Evolutionary conservation across 768 basidiomycete genomes (phyloP), one percentile per base, ranked within the genome.

Genomic region (Tremella mesenterica): DNA sequence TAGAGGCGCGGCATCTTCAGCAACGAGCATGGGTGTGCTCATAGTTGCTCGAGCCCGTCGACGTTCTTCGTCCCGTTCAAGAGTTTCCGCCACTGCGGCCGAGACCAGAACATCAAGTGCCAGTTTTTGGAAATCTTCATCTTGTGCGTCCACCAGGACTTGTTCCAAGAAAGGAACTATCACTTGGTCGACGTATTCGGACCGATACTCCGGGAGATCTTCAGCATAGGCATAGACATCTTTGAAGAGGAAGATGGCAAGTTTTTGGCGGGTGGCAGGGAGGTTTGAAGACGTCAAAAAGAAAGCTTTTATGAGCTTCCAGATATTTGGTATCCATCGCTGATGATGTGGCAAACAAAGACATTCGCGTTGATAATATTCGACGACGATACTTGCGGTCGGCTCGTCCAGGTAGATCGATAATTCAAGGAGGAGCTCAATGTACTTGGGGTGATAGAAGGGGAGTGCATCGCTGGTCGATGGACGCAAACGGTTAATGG

Each of bases 101-200:
- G 61, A 61, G 16, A 64, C 61, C 44, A 75, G 59, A 8, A 71
- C 65, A 21, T 53, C 49, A 45, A 72, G 61, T 12, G 72, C 67
- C 16, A 57, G 58, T 47, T 67, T 61, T 34, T 62, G 62, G 41
- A 76, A 69, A n/a, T 56, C 61, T 5, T 65, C 60, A 27, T 74
- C 72, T 46, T 54, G 54, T 53, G 73, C 69, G 16, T 57, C 50
- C 36, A 66, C 52, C 25, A 75, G 54, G 7, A 65, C 67, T 30
- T 65, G 54, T 52, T 75, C 75, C 16, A 74, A 53, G 28, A 76
- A 63, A 2, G 73, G 74, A 25, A 76, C 59, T 41, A 76, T 55
- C 33, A 74, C 68, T 21, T 58, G 34, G 16, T 64, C 60, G 30
- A 76, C 66, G 2, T 76, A 60, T 33, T 63, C 58, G 1, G 55